Percentiles rank a stretch among this genome's conserved stretches.
Evolutionary conservation across 257 asterid species (phyloP).

Genomic region (Salvia miltiorrhiza): DNA sequence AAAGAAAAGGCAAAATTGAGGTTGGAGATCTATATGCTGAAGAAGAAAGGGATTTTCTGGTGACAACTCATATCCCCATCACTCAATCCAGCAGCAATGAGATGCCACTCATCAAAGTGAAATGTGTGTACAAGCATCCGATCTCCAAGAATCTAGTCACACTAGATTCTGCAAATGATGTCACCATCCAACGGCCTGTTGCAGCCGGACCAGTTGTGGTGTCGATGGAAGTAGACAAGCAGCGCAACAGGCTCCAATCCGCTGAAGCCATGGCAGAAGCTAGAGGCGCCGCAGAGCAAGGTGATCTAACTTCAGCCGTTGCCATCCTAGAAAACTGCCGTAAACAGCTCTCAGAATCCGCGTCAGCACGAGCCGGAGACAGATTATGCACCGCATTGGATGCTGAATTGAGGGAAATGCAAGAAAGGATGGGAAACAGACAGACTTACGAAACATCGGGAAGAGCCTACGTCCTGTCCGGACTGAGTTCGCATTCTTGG

Average conservation of each 20-base stretch:
- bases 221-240: conserved; percentile 81
- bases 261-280: conserved; percentile 88
- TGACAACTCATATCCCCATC: conserved; percentile 54
- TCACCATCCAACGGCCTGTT: conserved; percentile 53
- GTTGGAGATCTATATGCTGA: conserved; percentile 91
- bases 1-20: conserved; percentile 48
- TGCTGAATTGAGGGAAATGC: conserved; percentile 80
- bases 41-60: conserved; percentile 82
- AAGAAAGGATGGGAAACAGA: conserved; percentile 77
- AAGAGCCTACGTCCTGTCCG: conserved; percentile 86
- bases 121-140: conserved; percentile 57
- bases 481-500: conserved; percentile 93
- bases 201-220: conserved; percentile 30
- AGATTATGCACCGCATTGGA: conserved; percentile 49
- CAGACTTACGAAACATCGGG: conserved; percentile 73
- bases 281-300: conserved; percentile 66
- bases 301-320: conserved; percentile 57
- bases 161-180: conserved; percentile 33
- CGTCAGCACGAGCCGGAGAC: conserved; percentile 63
- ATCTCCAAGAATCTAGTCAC: conserved; percentile 34
- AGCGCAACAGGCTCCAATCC: conserved; percentile 59
- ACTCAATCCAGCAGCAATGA: conserved; percentile 32
- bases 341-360: conserved; percentile 41
- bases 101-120: conserved; percentile 52
- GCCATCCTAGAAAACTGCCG: conserved; percentile 54